These are phyloP conservation scores for Oryza officinalis DNA, from an alignment of 176 grass and related monocot genomes.

Conservation along the genomic window DNA sequence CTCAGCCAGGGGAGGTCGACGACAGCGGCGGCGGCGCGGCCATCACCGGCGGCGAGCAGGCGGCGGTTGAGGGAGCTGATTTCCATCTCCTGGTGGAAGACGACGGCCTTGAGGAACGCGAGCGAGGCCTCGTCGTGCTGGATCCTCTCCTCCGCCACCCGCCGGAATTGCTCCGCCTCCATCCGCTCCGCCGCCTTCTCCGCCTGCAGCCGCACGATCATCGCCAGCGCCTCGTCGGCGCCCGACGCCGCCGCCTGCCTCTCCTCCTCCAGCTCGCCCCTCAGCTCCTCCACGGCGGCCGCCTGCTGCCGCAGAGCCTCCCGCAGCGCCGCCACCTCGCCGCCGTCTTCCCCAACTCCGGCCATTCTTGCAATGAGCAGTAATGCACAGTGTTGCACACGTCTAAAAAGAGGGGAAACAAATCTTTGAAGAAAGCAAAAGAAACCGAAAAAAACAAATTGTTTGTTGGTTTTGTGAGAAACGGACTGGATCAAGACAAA, in stretches of 20 bases:
- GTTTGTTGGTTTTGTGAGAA: not conserved
- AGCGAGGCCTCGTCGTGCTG: constrained; percentile 70
- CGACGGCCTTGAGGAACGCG: constrained; percentile 62
- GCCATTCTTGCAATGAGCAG: constrained; percentile 20
- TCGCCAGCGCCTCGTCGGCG: constrained; percentile 70
- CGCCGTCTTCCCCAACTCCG: constrained; percentile 45
- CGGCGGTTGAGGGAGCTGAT: constrained; percentile 72
- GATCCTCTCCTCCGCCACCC: constrained; percentile 80
- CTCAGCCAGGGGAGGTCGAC: constrained; percentile 43
- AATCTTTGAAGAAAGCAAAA: constrained; percentile 5
- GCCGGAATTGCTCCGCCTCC: constrained; percentile 68
- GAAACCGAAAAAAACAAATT: constrained; percentile 11
- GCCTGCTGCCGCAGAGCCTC: constrained; percentile 59
- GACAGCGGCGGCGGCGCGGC: not conserved
- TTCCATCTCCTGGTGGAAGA: constrained; percentile 82
- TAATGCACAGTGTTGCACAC: not conserved
- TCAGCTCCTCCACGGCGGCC: constrained; percentile 51
- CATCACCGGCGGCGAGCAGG: constrained; percentile 33
- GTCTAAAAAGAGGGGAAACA: not conserved
- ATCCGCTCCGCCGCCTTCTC: constrained; percentile 79
- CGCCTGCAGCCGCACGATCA: constrained; percentile 82
- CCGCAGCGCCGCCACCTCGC: constrained; percentile 60
- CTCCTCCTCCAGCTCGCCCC: constrained; percentile 78
- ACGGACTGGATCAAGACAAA: not conserved
- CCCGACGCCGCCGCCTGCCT: constrained; percentile 67